These are phyloP conservation scores for Phytopythium ostracodes DNA, from an alignment of 352 stramenopile species.

Conservation along the genomic window DNA sequence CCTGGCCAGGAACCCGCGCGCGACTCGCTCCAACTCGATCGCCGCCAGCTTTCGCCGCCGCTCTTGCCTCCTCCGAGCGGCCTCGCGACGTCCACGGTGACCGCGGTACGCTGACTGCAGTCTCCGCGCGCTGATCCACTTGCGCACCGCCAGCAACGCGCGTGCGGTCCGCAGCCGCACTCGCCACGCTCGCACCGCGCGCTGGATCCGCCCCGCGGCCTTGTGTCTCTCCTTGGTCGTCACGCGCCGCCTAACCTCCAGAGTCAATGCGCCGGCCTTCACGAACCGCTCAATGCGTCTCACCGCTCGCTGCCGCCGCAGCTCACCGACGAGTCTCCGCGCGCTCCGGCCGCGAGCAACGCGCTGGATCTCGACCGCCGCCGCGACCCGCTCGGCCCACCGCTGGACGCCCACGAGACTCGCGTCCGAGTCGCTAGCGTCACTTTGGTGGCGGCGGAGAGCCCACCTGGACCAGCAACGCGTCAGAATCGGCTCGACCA, in stretches of 20 bases:
- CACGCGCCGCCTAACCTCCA: conserved; percentile 7
- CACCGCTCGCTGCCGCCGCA: conserved; percentile 24
- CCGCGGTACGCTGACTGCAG: background rate
- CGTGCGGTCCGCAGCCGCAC: background rate
- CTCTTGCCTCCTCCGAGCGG: background rate
- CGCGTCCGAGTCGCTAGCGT: background rate
- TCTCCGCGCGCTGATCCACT: background rate
- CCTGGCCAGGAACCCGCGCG: background rate
- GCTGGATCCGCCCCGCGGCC: conserved; percentile 27
- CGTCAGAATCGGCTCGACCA: conserved; percentile 31
- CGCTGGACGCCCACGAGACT: conserved; percentile 3
- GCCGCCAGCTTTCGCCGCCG: background rate
- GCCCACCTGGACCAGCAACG: conserved; percentile 34
- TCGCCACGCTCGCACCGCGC: conserved; percentile 19
- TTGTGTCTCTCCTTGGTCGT: conserved; percentile 11
- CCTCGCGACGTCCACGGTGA: background rate
- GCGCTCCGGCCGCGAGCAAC: conserved; percentile 20
- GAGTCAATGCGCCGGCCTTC: conserved; percentile 18
- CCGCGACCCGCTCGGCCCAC: conserved; percentile 23
- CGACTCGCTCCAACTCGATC: background rate
- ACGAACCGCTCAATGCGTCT: conserved; percentile 29
- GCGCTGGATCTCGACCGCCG: conserved; percentile 39
- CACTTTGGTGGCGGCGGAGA: no score
- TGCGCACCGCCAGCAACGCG: background rate
- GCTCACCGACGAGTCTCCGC: background rate